Conservation (phyloP, 495 filamentous ascomycete species). For the Neurospora sp. region DNA sequence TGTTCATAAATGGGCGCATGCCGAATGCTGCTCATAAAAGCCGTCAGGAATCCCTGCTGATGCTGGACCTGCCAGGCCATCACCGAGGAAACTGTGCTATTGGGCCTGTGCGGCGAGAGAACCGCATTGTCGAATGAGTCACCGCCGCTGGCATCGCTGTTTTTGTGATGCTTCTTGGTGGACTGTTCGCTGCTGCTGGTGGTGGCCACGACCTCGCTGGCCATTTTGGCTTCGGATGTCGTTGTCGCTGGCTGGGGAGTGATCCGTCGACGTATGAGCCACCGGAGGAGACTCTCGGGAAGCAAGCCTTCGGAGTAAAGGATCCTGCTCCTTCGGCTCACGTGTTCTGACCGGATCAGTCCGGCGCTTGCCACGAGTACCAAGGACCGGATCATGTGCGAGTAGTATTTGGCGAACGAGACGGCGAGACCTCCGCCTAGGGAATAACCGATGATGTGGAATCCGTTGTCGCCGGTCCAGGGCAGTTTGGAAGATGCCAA, state of each 20-base stretch:
- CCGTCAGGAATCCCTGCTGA: constrained; percentile 45
- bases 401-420: constrained; percentile 60
- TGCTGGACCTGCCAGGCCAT: constrained; percentile 46
- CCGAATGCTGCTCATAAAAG: constrained; percentile 46
- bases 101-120: constrained; percentile 27
- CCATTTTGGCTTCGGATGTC: constrained; percentile 18
- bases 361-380: constrained; percentile 69
- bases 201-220: constrained; percentile 16
- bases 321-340: constrained; percentile 29
- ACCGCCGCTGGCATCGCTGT: constrained; percentile 28
- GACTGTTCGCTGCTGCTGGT: not conserved
- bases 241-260: constrained; percentile 13
- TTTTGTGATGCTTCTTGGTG: constrained; percentile 9
- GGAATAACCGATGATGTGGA: constrained; percentile 73
- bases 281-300: constrained; percentile 45
- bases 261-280: constrained; percentile 47
- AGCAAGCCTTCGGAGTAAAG: constrained; percentile 32
- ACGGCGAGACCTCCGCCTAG: constrained; percentile 71
- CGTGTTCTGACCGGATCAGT: constrained; percentile 31
- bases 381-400: constrained; percentile 56
- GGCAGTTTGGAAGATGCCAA: constrained; percentile 52
- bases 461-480: constrained; percentile 39
- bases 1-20: constrained; percentile 47
- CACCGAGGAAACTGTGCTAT: constrained; percentile 31
- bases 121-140: constrained; percentile 29